Base-by-base conservation (phyloP, 2,329 filamentous ascomycete species). In the Alternaria brassicicola region DNA sequence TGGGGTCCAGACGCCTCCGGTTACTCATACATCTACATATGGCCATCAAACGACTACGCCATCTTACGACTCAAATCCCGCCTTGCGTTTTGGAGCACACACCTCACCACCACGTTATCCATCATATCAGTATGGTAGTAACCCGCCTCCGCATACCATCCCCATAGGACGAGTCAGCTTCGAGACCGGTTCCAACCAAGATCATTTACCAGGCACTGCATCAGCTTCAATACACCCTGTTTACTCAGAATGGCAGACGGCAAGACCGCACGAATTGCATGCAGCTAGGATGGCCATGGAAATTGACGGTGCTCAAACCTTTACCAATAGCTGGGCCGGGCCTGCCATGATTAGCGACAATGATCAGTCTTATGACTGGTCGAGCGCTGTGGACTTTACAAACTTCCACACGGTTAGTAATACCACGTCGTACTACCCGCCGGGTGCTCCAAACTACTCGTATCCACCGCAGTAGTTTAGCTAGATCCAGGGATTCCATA, bases 241-340 rank as follows among this genome's bases (percentile, higher is more conserved):
- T 13, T 58, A 58, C 6, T 3, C 13, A 13, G 3, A 17, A 3
- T 43, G 19, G 38, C 38, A 46, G 31, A 31, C 33, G 2, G 10
- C 48, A 17, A 21, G 30, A 19, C 38, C 55, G 1, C 31, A 38
- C 1, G 52, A 58, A 4, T 5, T 58, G n/a, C 45, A 45, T 38
- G 51, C 45, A n/a, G 36, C 31, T 3, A 54, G 38, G 21, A 33
- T 43, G 10, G 52, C 31, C 2, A 58, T 58, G 39, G 55, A 58
- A 23, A 42, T 47, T 2, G 45, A 39, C 2, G 55, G 55, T 1
- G 30, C 43, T 6, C 36, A 49, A 7, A 55, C 55, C 3, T 55
- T 58, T n/a, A 10, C 7, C 1, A 48, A 55, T 3, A 54, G 42
- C 21, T 58, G 42, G 26, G 39, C 31, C 6, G 38, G 13, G 3